Evolutionary conservation across 2,329 filamentous ascomycete species (phyloP).

Genomic region (Paraphoma chrysanthemicola): DNA sequence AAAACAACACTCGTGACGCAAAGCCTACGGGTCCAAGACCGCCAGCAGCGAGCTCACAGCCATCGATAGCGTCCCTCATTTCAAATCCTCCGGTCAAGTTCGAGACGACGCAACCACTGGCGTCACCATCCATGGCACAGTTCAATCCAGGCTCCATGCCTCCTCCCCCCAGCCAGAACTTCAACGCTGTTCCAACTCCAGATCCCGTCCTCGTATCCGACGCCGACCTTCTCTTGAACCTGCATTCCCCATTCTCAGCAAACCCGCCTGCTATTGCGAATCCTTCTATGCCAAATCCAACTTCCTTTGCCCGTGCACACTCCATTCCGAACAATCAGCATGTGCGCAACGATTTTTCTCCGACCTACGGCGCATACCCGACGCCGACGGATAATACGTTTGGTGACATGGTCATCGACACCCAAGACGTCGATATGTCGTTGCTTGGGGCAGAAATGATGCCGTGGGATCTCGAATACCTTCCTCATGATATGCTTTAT

Average conservation of each 20-base stretch:
- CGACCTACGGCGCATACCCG: slow-evolving; percentile 32
- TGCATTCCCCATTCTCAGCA: slow-evolving; percentile 55
- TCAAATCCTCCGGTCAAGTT: slow-evolving; percentile 37
- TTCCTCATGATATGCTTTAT: slow-evolving; percentile 70
- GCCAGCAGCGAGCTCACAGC: slow-evolving; percentile 29
- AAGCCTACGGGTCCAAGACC: slow-evolving; percentile 23
- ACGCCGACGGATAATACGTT: slow-evolving; percentile 41
- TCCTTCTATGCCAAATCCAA: slow-evolving; percentile 19
- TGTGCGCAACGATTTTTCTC: slow-evolving; percentile 29
- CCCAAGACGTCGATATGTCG: slow-evolving; percentile 78
- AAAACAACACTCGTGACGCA: slow-evolving; percentile 37
- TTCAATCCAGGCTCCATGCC: slow-evolving; percentile 41
- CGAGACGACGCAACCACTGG: slow-evolving; percentile 27
- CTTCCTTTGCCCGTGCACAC: slow-evolving; percentile 26
- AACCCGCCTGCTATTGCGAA: slow-evolving; percentile 28
- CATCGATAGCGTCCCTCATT: slow-evolving; percentile 41
- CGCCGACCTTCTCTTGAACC: slow-evolving; percentile 57
- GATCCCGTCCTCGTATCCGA: slow-evolving; percentile 51
- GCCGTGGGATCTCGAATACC: slow-evolving; percentile 74
- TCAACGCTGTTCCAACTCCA: slow-evolving; percentile 31
- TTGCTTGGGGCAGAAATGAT: slow-evolving; percentile 72
- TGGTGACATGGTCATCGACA: slow-evolving; percentile 73
- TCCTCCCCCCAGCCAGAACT: slow-evolving; percentile 35
- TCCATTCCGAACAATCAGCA: slow-evolving; percentile 24
- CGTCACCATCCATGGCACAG: slow-evolving; percentile 29